These are phyloP conservation scores for Cruciata laevipes DNA, from an alignment of 257 asterid species.

Conservation along the genomic window DNA sequence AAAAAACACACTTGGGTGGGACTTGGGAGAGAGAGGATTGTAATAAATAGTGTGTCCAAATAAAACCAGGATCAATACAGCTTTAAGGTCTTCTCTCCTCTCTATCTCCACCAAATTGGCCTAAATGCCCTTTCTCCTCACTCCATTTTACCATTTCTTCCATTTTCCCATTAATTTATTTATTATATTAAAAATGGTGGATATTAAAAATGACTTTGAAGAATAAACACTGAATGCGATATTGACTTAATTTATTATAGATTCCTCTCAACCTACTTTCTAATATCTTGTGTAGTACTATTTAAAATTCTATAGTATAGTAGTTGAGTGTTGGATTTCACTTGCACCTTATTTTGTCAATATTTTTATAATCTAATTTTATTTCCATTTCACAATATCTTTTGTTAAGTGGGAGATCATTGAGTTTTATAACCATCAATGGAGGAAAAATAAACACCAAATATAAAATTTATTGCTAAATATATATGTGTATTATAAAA, in stretches of 20 bases:
- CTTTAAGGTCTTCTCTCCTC: slow-evolving; percentile 22
- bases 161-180: neutral
- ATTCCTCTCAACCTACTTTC: neutral
- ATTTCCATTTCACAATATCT: neutral
- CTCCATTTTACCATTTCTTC: slow-evolving; percentile 12
- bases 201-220: neutral
- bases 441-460: neutral
- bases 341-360: neutral
- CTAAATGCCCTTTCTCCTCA: neutral
- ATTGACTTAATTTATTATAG: neutral
- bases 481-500: neutral
- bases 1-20: neutral
- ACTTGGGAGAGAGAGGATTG: neutral
- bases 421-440: neutral
- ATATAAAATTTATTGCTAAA: neutral
- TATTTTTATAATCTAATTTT: neutral
- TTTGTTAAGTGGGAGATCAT: neutral
- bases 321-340: neutral
- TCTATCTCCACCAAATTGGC: slow-evolving; percentile 9
- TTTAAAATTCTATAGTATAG: neutral
- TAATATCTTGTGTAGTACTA: neutral
- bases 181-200: neutral
- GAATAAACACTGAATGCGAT: neutral
- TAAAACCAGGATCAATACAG: slow-evolving; percentile 5
- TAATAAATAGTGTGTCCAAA: neutral